Conservation (phyloP, 352 stramenopile genomes). For the Phytophthora quininea region DNA sequence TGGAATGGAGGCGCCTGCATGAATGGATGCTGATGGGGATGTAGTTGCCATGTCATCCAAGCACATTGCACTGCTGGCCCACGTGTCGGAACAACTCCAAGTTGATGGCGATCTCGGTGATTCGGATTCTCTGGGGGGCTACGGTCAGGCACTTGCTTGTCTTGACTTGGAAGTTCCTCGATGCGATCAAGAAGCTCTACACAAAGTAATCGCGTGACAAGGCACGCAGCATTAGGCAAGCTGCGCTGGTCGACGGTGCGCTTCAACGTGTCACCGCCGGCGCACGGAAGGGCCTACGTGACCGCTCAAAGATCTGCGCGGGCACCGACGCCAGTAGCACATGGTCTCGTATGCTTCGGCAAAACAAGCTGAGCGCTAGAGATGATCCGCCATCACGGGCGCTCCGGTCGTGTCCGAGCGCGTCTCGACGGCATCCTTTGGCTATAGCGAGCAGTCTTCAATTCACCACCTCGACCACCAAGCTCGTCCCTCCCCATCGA, state of each 20-base stretch:
- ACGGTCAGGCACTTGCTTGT: no score
- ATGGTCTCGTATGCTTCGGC: neutral
- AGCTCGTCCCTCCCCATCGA: neutral
- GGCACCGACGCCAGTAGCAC: neutral
- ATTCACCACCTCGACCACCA: slow-evolving; percentile 1
- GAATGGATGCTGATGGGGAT: neutral
- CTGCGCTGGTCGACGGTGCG: neutral
- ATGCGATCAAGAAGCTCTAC: no score
- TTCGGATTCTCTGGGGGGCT: no score
- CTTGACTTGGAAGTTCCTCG: neutral
- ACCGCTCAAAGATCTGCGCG: no score
- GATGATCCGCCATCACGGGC: neutral
- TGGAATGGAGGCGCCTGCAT: neutral
- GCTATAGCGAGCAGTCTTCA: neutral
- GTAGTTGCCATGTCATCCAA: neutral
- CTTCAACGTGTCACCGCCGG: neutral
- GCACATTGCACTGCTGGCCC: no score
- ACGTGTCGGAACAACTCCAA: no score
- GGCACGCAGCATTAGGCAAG: slow-evolving; percentile 1
- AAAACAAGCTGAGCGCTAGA: neutral
- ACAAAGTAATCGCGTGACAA: neutral
- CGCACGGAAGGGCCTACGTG: neutral
- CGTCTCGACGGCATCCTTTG: neutral
- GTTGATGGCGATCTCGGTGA: no score
- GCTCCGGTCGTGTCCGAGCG: neutral